Conservation (phyloP, 768 basidiomycete genomes). For the Baorangia bicolor region DNA sequence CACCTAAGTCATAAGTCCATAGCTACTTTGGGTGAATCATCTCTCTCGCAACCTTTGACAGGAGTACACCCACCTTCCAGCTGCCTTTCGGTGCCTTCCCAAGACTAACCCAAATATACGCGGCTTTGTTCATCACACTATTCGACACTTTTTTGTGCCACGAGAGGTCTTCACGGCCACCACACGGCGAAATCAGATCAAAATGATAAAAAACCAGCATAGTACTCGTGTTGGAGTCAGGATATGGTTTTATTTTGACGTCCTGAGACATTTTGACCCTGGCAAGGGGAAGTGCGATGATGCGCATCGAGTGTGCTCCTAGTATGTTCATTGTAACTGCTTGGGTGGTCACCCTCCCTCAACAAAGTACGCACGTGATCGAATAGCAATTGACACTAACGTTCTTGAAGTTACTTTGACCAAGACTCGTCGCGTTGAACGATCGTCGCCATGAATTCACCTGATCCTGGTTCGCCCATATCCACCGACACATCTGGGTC, state of each 20-base stretch:
- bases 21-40: conserved; percentile 39
- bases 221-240: conserved; percentile 11
- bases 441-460: conserved; percentile 34
- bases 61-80: conserved; percentile 61
- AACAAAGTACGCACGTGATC: too few species aligned
- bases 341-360: too few species aligned
- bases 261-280: conserved; percentile 19
- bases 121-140: conserved; percentile 52
- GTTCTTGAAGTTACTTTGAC: background rate
- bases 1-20: conserved; percentile 60
- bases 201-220: conserved; percentile 45
- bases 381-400: background rate
- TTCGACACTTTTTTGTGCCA: conserved; percentile 33
- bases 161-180: conserved; percentile 34
- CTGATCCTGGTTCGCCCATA: conserved; percentile 37
- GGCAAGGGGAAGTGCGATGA: conserved; percentile 46
- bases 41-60: conserved; percentile 1
- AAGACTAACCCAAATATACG: conserved; percentile 61
- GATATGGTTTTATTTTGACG: conserved; percentile 3
- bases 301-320: conserved; percentile 38
- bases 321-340: conserved; percentile 14
- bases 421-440: background rate
- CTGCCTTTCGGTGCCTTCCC: conserved; percentile 62
- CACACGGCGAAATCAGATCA: conserved; percentile 28
- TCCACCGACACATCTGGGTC: conserved; percentile 39